Conservation (phyloP, 2,329 filamentous ascomycete species). For the Aureobasidium sp. region DNA sequence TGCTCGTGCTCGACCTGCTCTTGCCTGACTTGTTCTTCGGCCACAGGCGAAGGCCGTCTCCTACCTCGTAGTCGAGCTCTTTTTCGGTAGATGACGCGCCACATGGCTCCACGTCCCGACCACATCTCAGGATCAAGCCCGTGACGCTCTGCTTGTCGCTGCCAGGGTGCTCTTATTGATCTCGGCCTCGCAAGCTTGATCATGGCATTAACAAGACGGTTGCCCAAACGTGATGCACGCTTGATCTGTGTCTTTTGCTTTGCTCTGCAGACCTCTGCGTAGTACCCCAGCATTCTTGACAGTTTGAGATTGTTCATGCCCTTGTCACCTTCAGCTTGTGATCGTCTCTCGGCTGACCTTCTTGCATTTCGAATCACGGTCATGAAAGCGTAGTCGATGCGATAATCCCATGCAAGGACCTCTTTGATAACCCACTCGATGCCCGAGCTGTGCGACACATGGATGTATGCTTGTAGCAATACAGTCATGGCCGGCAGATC, state of each 20-base stretch:
- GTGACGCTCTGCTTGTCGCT: not conserved
- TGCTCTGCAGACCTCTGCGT: not conserved
- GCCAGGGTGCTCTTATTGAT: not conserved
- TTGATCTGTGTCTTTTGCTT: not conserved
- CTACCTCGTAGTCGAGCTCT: not conserved
- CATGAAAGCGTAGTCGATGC: constrained; percentile 21
- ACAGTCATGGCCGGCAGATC: constrained; percentile 25
- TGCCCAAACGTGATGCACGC: not conserved
- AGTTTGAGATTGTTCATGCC: not conserved
- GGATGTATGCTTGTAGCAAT: constrained; percentile 22
- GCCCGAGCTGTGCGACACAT: constrained; percentile 14
- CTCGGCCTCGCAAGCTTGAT: not conserved
- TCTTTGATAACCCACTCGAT: constrained; percentile 21
- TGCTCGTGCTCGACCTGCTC: not conserved
- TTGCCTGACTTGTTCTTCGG: not conserved
- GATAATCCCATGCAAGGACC: constrained; percentile 21
- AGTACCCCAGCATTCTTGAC: not conserved
- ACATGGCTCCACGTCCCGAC: not conserved
- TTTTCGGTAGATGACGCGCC: not conserved
- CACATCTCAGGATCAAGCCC: not conserved
- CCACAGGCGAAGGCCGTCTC: not conserved
- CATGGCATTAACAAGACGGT: not conserved
- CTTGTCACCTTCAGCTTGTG: not conserved
- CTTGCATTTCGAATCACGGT: not conserved
- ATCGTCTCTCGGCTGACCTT: not conserved